Evolutionary conservation across 345 rosid species (phyloP).

Genomic region (Gossypium anomalum): DNA sequence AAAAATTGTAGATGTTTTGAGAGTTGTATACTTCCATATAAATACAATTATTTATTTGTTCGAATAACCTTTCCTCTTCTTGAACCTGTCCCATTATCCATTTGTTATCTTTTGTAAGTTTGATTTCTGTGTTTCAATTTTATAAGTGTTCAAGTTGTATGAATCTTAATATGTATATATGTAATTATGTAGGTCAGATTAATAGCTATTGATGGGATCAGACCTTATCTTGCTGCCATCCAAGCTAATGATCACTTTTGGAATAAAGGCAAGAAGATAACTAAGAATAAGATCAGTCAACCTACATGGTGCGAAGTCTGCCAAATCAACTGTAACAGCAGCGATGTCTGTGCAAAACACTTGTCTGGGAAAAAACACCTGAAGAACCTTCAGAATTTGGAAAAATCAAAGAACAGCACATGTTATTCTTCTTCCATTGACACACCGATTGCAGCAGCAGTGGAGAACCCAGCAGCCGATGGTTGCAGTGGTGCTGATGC

Average conservation of each 20-base stretch:
- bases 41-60: neutral
- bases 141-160: neutral
- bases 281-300: conserved; percentile 21
- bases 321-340: conserved; percentile 25
- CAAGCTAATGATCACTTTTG: conserved; percentile 22
- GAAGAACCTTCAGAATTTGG: conserved; percentile 22
- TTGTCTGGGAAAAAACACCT: conserved; percentile 28
- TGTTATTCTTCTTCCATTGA: conserved; percentile 13
- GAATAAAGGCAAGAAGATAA: conserved; percentile 17
- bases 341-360: conserved; percentile 23
- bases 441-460: neutral
- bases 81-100: neutral
- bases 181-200: conserved; percentile 15
- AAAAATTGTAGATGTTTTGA: neutral
- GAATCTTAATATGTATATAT: neutral
- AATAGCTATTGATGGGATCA: conserved; percentile 17
- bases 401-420: conserved; percentile 22
- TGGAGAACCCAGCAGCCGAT: conserved; percentile 8
- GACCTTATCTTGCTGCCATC: conserved; percentile 23
- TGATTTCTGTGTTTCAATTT: neutral
- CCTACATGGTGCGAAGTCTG: conserved; percentile 31
- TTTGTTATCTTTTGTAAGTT: neutral
- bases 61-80: neutral
- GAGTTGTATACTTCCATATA: neutral
- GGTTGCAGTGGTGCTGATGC: neutral